Conservation (phyloP, 192 early-diverging fungal genomes). For the Coemansia sp. region DNA sequence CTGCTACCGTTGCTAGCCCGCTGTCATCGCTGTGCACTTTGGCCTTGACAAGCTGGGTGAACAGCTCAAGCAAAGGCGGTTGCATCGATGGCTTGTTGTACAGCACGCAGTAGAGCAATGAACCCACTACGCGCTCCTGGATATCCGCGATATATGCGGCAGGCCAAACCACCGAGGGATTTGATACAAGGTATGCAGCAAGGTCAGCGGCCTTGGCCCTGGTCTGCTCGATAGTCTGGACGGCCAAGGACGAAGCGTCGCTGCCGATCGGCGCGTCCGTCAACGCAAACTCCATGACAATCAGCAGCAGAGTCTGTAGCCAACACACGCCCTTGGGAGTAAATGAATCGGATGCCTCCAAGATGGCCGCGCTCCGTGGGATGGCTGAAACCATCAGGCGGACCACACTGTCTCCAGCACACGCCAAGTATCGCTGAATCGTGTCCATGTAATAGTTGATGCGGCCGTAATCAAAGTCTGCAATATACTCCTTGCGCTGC, state of each 20-base stretch:
- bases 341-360: slow-evolving; percentile 5
- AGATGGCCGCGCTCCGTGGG: slow-evolving; percentile 1
- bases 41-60: slow-evolving; percentile 16
- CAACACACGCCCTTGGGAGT: slow-evolving; percentile 12
- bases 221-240: slow-evolving; percentile 15
- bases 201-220: slow-evolving; percentile 26
- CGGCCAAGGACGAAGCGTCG: neutral
- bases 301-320: slow-evolving; percentile 23
- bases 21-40: neutral
- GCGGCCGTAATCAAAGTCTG: slow-evolving; percentile 27
- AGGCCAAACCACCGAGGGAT: slow-evolving; percentile 27
- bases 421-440: slow-evolving; percentile 27
- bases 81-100: slow-evolving; percentile 27
- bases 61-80: slow-evolving; percentile 35
- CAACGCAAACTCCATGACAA: slow-evolving; percentile 29
- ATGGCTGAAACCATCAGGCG: slow-evolving; percentile 7
- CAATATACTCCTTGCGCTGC: slow-evolving; percentile 22
- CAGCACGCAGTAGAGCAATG: slow-evolving; percentile 38
- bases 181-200: slow-evolving; percentile 16
- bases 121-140: slow-evolving; percentile 25
- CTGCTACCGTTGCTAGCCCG: neutral
- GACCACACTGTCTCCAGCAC: slow-evolving; percentile 16
- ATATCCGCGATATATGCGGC: slow-evolving; percentile 8
- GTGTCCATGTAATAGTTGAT: slow-evolving; percentile 29
- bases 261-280: slow-evolving; percentile 18